These are phyloP conservation scores for Pseudogymnoascus verrucosus DNA, from an alignment of 2,329 filamentous ascomycete species.

Conservation along the genomic window DNA sequence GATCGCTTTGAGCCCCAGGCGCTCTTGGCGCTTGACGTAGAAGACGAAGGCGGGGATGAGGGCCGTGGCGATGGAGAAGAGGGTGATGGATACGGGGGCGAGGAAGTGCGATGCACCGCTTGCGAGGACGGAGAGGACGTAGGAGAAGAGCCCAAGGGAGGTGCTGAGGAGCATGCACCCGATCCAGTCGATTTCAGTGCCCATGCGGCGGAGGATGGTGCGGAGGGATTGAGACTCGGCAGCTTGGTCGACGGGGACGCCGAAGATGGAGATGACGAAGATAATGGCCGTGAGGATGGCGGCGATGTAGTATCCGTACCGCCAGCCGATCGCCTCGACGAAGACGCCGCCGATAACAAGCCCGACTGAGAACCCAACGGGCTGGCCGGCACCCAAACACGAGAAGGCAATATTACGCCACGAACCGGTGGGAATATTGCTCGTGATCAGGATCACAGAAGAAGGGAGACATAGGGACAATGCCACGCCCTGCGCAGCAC, in stretches of 20 bases:
- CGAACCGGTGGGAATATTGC: conserved; percentile 37
- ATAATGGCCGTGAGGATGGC: conserved; percentile 30
- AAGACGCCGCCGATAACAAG: conserved; percentile 44
- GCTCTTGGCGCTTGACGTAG: conserved; percentile 24
- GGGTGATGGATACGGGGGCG: conserved; percentile 20
- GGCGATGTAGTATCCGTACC: conserved; percentile 41
- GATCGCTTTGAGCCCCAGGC: conserved; percentile 21
- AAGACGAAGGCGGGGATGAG: conserved; percentile 24
- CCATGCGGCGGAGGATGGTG: conserved; percentile 11
- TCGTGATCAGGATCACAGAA: conserved; percentile 41
- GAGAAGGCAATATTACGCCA: conserved; percentile 44
- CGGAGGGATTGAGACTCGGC: conserved; percentile 11
- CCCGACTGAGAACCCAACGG: conserved; percentile 43
- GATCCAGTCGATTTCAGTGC: conserved; percentile 44
- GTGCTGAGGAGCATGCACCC: conserved; percentile 39
- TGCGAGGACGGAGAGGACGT: conserved; percentile 29
- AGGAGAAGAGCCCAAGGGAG: conserved; percentile 41
- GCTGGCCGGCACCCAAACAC: conserved; percentile 41
- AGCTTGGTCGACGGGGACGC: conserved; percentile 14
- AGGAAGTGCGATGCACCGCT: conserved; percentile 14
- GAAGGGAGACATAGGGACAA: conserved; percentile 41
- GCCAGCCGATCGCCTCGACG: conserved; percentile 41
- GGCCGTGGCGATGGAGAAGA: conserved; percentile 24
- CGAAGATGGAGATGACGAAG: conserved; percentile 17
- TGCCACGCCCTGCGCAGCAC: conserved; percentile 37